phyloP scores from a whole-genome alignment of 192 early-diverging fungal genomes.

The Gamsiella multidivaricata region DNA sequence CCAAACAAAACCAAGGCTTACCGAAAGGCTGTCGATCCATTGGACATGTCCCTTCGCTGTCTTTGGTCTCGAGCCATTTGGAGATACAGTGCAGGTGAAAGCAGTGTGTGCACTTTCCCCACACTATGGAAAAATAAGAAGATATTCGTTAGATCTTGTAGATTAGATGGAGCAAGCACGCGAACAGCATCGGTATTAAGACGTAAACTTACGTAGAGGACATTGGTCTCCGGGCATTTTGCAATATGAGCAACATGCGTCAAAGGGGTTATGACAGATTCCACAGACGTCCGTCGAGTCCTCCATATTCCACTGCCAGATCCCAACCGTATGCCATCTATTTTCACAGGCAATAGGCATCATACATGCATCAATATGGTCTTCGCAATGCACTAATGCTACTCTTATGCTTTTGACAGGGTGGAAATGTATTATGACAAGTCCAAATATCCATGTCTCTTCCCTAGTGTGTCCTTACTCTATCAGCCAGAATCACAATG shows the following conservation, averaged over 20 bases:
- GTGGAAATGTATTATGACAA: not conserved
- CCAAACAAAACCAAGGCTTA: slow-evolving; percentile 12
- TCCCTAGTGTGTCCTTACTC: not conserved
- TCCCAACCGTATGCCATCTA: slow-evolving; percentile 83
- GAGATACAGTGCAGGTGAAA: slow-evolving; percentile 96
- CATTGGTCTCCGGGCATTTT: slow-evolving; percentile 90
- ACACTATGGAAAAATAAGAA: slow-evolving; percentile 61
- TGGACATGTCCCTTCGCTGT: slow-evolving; percentile 83
- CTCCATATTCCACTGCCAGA: slow-evolving; percentile 89
- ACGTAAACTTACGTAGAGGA: slow-evolving; percentile 72
- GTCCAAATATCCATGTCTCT: not conserved
- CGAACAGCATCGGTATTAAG: not conserved
- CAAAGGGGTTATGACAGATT: slow-evolving; percentile 88
- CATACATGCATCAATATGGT: not conserved
- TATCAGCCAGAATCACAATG: not conserved
- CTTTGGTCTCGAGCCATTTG: slow-evolving; percentile 81
- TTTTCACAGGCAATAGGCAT: too few species aligned
- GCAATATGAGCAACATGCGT: slow-evolving; percentile 87
- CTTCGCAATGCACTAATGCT: not conserved
- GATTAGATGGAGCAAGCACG: not conserved
- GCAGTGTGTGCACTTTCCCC: slow-evolving; percentile 91
- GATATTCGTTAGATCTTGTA: not conserved
- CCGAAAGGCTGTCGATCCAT: slow-evolving; percentile 89
- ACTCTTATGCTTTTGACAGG: not conserved
- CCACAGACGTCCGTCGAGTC: slow-evolving; percentile 91